Conservation (phyloP, 2,329 filamentous ascomycete species). For the Fusarium miscanthi region DNA sequence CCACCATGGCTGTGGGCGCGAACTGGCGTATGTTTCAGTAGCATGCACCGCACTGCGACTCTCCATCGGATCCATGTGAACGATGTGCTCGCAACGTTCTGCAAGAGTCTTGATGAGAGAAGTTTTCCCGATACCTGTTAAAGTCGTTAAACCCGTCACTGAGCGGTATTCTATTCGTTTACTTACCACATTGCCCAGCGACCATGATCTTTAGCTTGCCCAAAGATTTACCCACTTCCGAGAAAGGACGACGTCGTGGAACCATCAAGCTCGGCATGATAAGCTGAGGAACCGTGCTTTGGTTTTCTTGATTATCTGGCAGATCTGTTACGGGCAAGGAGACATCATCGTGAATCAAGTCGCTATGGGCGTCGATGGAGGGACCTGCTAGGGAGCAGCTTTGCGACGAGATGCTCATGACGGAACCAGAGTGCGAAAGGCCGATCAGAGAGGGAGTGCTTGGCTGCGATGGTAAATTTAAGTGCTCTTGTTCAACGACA, state of each 20-base stretch:
- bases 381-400: conserved; percentile 63
- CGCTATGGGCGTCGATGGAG: conserved; percentile 46
- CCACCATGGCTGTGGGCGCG: conserved; percentile 88
- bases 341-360: conserved; percentile 38
- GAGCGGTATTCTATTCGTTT: neutral
- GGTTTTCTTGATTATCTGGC: conserved; percentile 31
- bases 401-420: conserved; percentile 63
- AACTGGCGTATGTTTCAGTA: conserved; percentile 80
- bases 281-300: conserved; percentile 73
- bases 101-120: conserved; percentile 90
- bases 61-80: conserved; percentile 82
- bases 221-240: conserved; percentile 82
- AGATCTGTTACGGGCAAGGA: conserved; percentile 29
- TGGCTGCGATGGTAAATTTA: conserved; percentile 40
- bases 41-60: conserved; percentile 52
- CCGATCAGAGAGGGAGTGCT: conserved; percentile 45
- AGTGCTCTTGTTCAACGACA: conserved; percentile 29
- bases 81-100: conserved; percentile 88
- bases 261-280: conserved; percentile 97
- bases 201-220: conserved; percentile 91
- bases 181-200: conserved; percentile 78
- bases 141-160: conserved; percentile 18
- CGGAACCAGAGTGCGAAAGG: conserved; percentile 46
- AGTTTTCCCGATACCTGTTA: conserved; percentile 83
- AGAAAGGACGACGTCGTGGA: conserved; percentile 89